phyloP scores from a whole-genome alignment of 805 yeast genomes.

The Suhomyces emberorum region DNA sequence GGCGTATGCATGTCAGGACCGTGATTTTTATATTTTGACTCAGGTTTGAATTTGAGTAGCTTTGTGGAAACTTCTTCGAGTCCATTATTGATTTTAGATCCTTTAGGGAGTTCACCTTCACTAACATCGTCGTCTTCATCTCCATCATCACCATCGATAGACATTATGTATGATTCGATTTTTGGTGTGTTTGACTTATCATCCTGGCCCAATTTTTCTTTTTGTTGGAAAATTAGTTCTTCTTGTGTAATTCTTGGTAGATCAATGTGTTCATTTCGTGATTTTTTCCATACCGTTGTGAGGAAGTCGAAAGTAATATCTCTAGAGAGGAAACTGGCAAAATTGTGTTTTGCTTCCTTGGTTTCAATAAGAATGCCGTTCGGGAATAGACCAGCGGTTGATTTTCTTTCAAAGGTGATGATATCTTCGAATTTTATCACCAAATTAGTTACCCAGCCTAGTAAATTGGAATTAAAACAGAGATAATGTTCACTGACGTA shows the following conservation, averaged over 20 bases:
- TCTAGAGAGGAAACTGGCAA: constrained; percentile 63
- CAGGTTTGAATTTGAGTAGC: constrained; percentile 16
- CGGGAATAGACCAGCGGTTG: constrained; percentile 66
- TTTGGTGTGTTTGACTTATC: constrained; percentile 12
- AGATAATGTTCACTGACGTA: constrained; percentile 54
- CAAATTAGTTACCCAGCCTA: constrained; percentile 64
- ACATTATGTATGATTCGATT: constrained; percentile 17
- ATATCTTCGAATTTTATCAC: constrained; percentile 59
- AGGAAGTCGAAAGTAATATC: constrained; percentile 53
- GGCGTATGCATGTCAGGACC: constrained; percentile 50
- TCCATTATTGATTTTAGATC: background rate
- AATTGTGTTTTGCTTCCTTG: constrained; percentile 56
- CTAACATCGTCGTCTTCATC: constrained; percentile 15
- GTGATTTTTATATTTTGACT: constrained; percentile 15
- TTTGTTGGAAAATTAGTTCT: constrained; percentile 4
- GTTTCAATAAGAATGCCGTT: constrained; percentile 66
- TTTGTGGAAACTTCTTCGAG: constrained; percentile 4
- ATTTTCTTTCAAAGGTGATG: constrained; percentile 59
- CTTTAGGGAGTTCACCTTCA: constrained; percentile 8
- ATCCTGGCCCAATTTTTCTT: constrained; percentile 13
- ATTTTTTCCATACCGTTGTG: constrained; percentile 51
- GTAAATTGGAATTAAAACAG: constrained; percentile 63
- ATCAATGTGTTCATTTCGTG: background rate
- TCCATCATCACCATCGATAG: constrained; percentile 13
- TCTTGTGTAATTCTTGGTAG: constrained; percentile 1